These are phyloP conservation scores for Fusarium nanum DNA, from an alignment of 2,329 filamentous ascomycete genomes.

Conservation along the genomic window DNA sequence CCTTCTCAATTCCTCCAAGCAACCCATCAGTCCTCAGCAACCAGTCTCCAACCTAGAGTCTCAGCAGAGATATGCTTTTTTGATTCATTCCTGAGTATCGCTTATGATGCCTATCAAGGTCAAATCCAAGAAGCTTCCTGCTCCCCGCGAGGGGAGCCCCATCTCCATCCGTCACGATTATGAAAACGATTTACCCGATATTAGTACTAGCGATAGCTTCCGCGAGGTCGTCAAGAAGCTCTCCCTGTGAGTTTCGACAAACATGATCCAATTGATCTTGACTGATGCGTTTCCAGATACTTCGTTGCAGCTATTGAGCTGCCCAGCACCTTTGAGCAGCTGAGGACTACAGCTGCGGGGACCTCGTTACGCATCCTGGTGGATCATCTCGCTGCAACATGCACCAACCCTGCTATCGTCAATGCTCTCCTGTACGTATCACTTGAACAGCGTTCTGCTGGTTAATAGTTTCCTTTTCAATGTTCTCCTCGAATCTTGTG, in stretches of 20 bases:
- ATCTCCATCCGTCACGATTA: conserved; percentile 50
- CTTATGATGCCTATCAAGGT: conserved; percentile 54
- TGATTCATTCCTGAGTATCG: neutral
- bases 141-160: conserved; percentile 52
- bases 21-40: neutral
- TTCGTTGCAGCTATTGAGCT: conserved; percentile 71
- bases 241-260: conserved; percentile 61
- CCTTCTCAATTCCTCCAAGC: neutral
- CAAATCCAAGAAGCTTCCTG: conserved; percentile 50
- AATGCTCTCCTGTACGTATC: conserved; percentile 76
- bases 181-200: conserved; percentile 63
- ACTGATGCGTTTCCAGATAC: conserved; percentile 60
- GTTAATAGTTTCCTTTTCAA: neutral
- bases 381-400: conserved; percentile 70
- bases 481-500: neutral
- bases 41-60: neutral
- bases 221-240: conserved; percentile 75
- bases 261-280: neutral
- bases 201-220: conserved; percentile 69
- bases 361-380: conserved; percentile 69
- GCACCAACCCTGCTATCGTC: conserved; percentile 76
- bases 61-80: neutral
- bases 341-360: conserved; percentile 74
- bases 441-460: neutral
- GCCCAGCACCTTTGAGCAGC: conserved; percentile 78